Base-by-base conservation (phyloP, 1,284 basidiomycete genomes). In the Phellinidium pouzarii region DNA sequence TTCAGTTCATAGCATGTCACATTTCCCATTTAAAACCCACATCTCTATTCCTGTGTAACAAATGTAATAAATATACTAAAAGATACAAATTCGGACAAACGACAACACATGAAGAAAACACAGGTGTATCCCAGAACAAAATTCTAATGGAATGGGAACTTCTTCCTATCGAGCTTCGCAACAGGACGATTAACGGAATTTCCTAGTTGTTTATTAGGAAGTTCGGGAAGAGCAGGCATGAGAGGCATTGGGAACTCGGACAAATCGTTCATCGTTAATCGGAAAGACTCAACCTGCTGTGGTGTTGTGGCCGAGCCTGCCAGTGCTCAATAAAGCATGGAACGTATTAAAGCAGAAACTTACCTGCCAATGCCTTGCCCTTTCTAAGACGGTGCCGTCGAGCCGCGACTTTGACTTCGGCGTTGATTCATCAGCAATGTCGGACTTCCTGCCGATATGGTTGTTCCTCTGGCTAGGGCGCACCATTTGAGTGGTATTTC, bases 321-420 rank as follows among this genome's bases (percentile, higher is more conserved):
- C 14, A 8, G 14, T 34, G 14, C 31, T 11, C 31, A 14, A 11
- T 34, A n/a, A n/a, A n/a, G n/a, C n/a, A n/a, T n/a, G n/a, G n/a
- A n/a, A n/a, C n/a, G n/a, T n/a, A n/a, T n/a, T n/a, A n/a, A n/a
- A n/a, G n/a, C n/a, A 22, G 5, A 8, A 45, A 44, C 38, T n/a
- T 19, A 53, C 43, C 59, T 49, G 56, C 42, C 65, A 71, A 19
- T 71, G 70, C 60, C 65, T 73, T 1, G 75, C 73, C 57, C 75
- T 65, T 58, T 78, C 78, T 5, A 76, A 60, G 22, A 82, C 75
- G 47, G 78, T 50, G 56, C 77, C 80, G 50, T 77, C 73, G 52
- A 75, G 60, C 9, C 58, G 57, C 25, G 60, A 57, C 12, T 53
- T 55, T 19, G 17, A 40, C 57, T 9, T 55, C 20, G 20, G 52